Conservation (phyloP, 2,329 filamentous ascomycete genomes). For the Xylariomycetidae sp. region DNA sequence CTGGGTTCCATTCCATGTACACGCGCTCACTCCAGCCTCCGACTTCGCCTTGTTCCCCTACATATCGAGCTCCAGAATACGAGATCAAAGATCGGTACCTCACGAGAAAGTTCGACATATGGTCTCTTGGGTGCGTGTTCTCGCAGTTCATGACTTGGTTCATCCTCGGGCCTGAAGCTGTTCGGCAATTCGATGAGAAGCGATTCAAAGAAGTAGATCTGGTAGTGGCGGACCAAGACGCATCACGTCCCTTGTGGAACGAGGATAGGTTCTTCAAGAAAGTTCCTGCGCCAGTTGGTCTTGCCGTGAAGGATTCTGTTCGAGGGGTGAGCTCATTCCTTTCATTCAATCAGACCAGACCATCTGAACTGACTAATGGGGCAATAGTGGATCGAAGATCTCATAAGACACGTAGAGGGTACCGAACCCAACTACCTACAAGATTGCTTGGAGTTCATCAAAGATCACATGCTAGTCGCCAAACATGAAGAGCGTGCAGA, state of each 20-base stretch:
- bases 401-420: background rate
- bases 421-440: conserved; percentile 5
- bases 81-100: conserved; percentile 2
- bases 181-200: conserved; percentile 3
- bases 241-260: no score
- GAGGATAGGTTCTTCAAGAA: conserved; percentile 7
- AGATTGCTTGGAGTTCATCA: conserved; percentile 7
- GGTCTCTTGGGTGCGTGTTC: conserved; percentile 8
- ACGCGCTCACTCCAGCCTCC: conserved; percentile 2
- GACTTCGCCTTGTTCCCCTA: conserved; percentile 4
- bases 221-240: no score
- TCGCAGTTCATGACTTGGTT: conserved; percentile 9
- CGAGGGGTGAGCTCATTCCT: background rate
- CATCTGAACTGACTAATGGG: background rate
- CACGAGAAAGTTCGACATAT: conserved; percentile 9
- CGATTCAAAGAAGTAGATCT: conserved; percentile 4
- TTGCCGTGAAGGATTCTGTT: background rate
- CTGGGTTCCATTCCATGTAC: conserved; percentile 4
- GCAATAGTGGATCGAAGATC: conserved; percentile 1
- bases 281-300: background rate
- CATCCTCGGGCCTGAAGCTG: conserved; percentile 4
- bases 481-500: conserved; percentile 1
- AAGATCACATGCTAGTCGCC: conserved; percentile 3
- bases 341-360: background rate
- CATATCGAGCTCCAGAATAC: conserved; percentile 8